Percentiles rank a stretch among this genome's conserved stretches.
Conservation (phyloP, 164 flowering plant genomes). For the Nymphaea colorata region DNA sequence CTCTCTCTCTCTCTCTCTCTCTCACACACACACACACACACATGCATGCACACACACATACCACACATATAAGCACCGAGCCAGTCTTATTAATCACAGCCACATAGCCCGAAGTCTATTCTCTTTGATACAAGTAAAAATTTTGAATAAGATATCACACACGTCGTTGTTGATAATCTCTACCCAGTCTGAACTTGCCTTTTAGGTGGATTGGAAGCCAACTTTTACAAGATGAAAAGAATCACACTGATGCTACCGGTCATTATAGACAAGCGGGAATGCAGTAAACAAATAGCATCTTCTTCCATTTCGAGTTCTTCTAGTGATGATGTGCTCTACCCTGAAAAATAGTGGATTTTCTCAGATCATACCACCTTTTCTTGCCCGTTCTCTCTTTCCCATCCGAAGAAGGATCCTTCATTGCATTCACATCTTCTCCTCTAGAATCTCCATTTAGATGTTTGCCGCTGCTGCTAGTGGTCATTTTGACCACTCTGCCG, state of each 20-base stretch:
- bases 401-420: constrained; percentile 42
- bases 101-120: too few species aligned
- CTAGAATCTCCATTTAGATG: constrained; percentile 40
- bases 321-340: neutral
- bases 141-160: neutral
- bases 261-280: neutral
- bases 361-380: constrained; percentile 78
- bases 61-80: neutral
- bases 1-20: too few species aligned
- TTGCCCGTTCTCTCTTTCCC: constrained; percentile 67
- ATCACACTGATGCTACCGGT: neutral
- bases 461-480: constrained; percentile 31
- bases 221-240: neutral
- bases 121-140: neutral
- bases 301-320: neutral
- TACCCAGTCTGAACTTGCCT: neutral
- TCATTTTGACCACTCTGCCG: constrained; percentile 11
- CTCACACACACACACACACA: neutral
- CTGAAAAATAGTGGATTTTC: neutral
- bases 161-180: neutral
- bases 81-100: too few species aligned
- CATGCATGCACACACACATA: neutral
- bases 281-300: neutral
- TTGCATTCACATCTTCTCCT: constrained; percentile 45
- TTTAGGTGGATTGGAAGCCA: too few species aligned